phyloP scores from a whole-genome alignment of 139 green algal genomes.

The Coelastrella sp. region DNA sequence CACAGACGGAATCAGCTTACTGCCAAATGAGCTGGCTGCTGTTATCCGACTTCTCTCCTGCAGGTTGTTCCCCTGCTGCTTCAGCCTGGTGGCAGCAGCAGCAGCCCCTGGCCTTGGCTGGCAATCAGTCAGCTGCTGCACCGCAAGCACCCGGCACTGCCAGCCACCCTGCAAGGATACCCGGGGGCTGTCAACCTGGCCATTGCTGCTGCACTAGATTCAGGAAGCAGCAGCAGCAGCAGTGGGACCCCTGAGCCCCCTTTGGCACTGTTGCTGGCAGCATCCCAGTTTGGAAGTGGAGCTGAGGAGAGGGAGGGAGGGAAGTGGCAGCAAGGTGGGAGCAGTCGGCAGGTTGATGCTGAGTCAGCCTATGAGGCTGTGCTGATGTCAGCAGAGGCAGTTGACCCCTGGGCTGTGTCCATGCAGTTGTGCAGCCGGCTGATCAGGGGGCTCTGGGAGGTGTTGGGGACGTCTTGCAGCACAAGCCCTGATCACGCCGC shows the following conservation, averaged over 20 bases:
- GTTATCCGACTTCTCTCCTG: not conserved
- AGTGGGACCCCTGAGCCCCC: not conserved
- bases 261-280: constrained; percentile 5
- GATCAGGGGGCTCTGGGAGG: constrained; percentile 12
- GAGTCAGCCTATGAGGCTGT: not conserved
- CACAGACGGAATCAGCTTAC: no score
- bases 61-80: constrained; percentile 41
- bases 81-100: not conserved
- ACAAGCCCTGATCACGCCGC: constrained; percentile 14
- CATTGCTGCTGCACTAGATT: not conserved
- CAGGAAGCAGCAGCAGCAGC: not conserved
- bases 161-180: not conserved
- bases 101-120: not conserved
- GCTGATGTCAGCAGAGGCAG: constrained; percentile 12
- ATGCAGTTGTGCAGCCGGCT: constrained; percentile 19
- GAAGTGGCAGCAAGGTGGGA: not conserved
- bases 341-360: not conserved
- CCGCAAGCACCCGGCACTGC: constrained; percentile 12
- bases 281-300: not conserved
- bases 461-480: not conserved
- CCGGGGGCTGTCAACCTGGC: not conserved
- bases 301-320: not conserved
- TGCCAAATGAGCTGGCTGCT: no score
- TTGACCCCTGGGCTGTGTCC: constrained; percentile 7
- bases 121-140: constrained; percentile 13